Conservation (phyloP, 2,329 filamentous ascomycete genomes). For the Colletotrichum eremochloae region DNA sequence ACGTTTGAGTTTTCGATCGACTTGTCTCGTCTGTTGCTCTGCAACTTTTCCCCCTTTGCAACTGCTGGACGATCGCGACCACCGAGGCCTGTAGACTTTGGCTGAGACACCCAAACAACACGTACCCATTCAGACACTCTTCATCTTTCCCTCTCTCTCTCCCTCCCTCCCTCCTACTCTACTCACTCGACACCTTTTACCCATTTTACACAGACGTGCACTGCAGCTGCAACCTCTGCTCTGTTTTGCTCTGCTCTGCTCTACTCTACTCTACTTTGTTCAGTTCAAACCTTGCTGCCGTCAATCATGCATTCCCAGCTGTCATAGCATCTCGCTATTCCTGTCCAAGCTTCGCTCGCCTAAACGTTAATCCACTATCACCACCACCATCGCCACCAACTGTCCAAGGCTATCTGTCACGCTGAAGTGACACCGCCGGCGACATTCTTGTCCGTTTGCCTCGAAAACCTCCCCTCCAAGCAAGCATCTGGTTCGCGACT, state of each 20-base stretch:
- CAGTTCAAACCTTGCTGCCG: neutral
- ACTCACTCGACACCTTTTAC: neutral
- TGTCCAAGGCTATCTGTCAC: constrained; percentile 9
- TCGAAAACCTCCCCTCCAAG: neutral
- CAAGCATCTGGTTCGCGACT: constrained; percentile 19
- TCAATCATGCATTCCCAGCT: constrained; percentile 40
- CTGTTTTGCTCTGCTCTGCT: neutral
- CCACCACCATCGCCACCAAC: neutral
- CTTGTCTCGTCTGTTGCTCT: neutral
- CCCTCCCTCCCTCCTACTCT: neutral
- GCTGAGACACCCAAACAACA: constrained; percentile 39
- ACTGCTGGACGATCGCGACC: constrained; percentile 18
- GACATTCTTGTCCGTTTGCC: neutral
- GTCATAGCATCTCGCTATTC: constrained; percentile 31
- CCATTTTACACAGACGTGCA: neutral
- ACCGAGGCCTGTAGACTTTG: constrained; percentile 26
- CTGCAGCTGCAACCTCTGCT: neutral
- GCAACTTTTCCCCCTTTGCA: constrained; percentile 3
- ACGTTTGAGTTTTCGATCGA: neutral
- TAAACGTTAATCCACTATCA: constrained; percentile 2
- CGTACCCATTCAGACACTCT: constrained; percentile 14
- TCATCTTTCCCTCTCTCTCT: neutral
- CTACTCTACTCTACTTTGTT: neutral
- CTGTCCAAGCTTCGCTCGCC: constrained; percentile 17
- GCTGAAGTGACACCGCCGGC: constrained; percentile 21